A percentile compares a stretch with the other conserved stretches of the same genome.
These are phyloP conservation scores for Agaricus sinodeliciosus DNA, from an alignment of 768 basidiomycete species.

Conservation along the genomic window DNA sequence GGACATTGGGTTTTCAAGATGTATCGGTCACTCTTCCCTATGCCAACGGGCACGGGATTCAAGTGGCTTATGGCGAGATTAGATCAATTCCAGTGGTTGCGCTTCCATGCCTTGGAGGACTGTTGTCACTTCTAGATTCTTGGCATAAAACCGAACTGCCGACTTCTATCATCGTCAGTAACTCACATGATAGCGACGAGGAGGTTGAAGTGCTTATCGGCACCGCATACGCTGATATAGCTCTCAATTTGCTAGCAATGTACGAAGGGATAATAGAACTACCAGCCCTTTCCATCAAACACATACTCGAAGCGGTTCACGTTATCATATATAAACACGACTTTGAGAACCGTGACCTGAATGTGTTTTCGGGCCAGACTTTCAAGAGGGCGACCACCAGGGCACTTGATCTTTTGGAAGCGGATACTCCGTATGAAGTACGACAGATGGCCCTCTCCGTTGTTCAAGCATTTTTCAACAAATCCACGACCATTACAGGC, in stretches of 20 bases:
- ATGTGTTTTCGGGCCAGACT: conserved; percentile 22
- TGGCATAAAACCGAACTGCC: conserved; percentile 40
- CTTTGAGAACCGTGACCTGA: conserved; percentile 31
- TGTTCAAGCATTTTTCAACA: conserved; percentile 55
- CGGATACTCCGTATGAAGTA: conserved; percentile 58
- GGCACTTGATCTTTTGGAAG: conserved; percentile 42
- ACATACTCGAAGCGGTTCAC: conserved; percentile 54
- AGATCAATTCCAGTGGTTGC: conserved; percentile 33
- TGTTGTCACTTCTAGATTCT: conserved; percentile 57
- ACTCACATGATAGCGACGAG: neutral
- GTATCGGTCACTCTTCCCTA: conserved; percentile 37
- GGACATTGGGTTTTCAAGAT: conserved; percentile 47
- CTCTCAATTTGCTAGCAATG: conserved; percentile 44
- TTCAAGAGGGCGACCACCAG: conserved; percentile 49
- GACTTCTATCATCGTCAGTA: conserved; percentile 30
- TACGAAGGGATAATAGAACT: conserved; percentile 37
- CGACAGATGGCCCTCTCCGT: conserved; percentile 59
- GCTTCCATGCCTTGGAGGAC: conserved; percentile 51
- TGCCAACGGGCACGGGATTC: conserved; percentile 40
- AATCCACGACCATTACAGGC: conserved; percentile 20
- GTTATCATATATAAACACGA: conserved; percentile 72
- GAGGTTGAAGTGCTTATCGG: conserved; percentile 43
- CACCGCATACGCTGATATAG: conserved; percentile 55
- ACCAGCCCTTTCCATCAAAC: conserved; percentile 53
- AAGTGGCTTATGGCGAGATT: conserved; percentile 48